Evolutionary conservation across 768 basidiomycete genomes (phyloP).

Genomic region (Favolaschia claudopus): DNA sequence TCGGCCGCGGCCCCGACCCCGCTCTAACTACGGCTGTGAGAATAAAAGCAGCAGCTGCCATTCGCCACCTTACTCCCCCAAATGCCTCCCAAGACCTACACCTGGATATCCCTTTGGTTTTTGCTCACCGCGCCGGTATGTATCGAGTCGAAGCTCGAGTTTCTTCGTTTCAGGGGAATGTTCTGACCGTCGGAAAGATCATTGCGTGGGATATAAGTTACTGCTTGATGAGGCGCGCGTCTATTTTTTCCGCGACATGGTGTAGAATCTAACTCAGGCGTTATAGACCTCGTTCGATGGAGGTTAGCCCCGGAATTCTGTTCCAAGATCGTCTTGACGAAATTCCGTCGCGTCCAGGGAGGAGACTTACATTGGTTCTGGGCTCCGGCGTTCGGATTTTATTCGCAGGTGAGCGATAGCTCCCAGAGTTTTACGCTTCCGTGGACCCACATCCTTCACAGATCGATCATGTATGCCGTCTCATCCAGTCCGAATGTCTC

Average conservation of each 20-base stretch:
- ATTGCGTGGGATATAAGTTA: slow-evolving; percentile 85
- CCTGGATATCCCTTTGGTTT: slow-evolving; percentile 76
- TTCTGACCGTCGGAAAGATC: slow-evolving; percentile 39
- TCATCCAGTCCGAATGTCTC: background rate
- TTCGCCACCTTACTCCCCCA: too few species aligned
- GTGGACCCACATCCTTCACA: slow-evolving; percentile 31
- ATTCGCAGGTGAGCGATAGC: slow-evolving; percentile 60
- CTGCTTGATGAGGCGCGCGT: slow-evolving; percentile 76
- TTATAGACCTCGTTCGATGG: slow-evolving; percentile 84
- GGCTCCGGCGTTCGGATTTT: slow-evolving; percentile 81
- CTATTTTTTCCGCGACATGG: slow-evolving; percentile 1
- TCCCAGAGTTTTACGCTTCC: slow-evolving; percentile 9
- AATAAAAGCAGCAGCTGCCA: too few species aligned
- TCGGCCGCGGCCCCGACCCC: too few species aligned
- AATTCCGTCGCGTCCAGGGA: slow-evolving; percentile 58
- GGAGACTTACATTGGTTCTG: slow-evolving; percentile 94
- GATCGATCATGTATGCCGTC: slow-evolving; percentile 46
- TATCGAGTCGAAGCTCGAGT: too few species aligned
- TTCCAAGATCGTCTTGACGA: too few species aligned
- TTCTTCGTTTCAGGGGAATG: background rate
- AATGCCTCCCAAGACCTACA: slow-evolving; percentile 61
- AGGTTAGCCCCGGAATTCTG: too few species aligned
- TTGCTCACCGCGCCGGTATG: slow-evolving; percentile 60
- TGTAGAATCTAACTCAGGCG: background rate
- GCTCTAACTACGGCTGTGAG: too few species aligned